Conservation (phyloP, 306 rosid species). For the Spatholobus suberectus region DNA sequence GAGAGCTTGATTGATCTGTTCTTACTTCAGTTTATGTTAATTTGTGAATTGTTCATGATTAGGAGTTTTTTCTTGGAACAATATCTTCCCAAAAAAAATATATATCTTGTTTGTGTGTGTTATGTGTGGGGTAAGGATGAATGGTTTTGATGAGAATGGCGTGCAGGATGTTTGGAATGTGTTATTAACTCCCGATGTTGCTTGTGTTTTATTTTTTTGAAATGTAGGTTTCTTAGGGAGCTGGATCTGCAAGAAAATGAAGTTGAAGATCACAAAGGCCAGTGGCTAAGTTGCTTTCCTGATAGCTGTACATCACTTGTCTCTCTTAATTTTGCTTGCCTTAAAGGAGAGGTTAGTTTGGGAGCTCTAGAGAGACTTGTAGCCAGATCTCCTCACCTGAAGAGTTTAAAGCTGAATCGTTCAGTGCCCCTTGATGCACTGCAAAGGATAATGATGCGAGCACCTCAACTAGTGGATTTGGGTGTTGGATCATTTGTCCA, state of each 20-base stretch:
- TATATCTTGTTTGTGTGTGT: not conserved
- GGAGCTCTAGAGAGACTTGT: constrained; percentile 88
- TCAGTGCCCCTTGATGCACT: constrained; percentile 70
- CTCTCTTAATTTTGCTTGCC: constrained; percentile 91
- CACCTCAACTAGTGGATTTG: constrained; percentile 81
- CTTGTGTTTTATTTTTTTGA: not conserved
- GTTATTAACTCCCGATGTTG: not conserved
- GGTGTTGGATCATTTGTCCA: constrained; percentile 74
- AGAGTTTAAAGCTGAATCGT: constrained; percentile 75
- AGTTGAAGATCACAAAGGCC: constrained; percentile 78
- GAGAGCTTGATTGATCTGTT: not conserved
- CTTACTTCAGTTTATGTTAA: not conserved
- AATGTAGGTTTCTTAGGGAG: constrained; percentile 76
- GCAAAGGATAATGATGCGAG: constrained; percentile 62
- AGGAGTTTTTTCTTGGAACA: not conserved
- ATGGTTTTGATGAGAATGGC: not conserved
- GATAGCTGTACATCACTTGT: constrained; percentile 81
- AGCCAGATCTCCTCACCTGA: constrained; percentile 86
- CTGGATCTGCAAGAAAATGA: constrained; percentile 98
- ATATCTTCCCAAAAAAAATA: not conserved
- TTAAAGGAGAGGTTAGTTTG: constrained; percentile 78
- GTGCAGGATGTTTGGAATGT: not conserved
- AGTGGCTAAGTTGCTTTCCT: constrained; percentile 94
- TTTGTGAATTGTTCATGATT: not conserved
- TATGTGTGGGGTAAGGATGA: not conserved